Evolutionary conservation across 2,329 filamentous ascomycete species (phyloP), one percentile per base, ranked within the genome.

Genomic region (Immersiporthe knoxdaviesiana): DNA sequence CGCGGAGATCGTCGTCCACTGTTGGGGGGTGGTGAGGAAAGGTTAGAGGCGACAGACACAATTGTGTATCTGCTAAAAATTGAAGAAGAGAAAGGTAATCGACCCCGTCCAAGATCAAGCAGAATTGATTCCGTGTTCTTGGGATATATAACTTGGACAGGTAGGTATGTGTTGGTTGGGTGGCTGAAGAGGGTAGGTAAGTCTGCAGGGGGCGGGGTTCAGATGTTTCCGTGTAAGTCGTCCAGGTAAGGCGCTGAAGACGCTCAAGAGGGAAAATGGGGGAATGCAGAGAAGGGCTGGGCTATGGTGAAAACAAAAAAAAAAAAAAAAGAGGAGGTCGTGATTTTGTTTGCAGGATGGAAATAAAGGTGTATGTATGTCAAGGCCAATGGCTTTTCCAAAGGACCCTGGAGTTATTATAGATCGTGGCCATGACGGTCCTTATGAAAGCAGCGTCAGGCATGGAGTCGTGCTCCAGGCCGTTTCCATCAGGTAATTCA

Each of bases 401-500:
- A 47, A 35, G 30, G 21, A 32, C 30, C 56, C 30, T 37, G 14
- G 30, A 7, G 47, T 41, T 47, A 60, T 50, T 56, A 69, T 65
- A 68, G 61, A 67, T 54, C 41, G 54, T 66, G 47, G 65, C 70
- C 72, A 63, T 68, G 69, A 72, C 64, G 62, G 72, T 71, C 72
- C 72, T 72, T 68, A 60, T 64, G 63, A 68, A 52, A 70, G 68
- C 63, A 63, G 37, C 37, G 18, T 24, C 24, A n/a, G 35, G 50
- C 7, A 41, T 52, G 11, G 35, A 56, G 44, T 59, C 62, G 58
- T 65, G 66, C 59, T 62, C n/a, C n/a, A 35, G 59, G 32, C 69
- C 41, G 68, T 74, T 73, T 72, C 66, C 72, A 74, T 74, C 72
- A 73, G 56, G 73, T 73, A 74, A 72, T 73, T 72, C 68, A 74